Evolutionary conservation across 345 rosid species (phyloP), one percentile per base, ranked within the genome.

Genomic region (Salix dunnii): DNA sequence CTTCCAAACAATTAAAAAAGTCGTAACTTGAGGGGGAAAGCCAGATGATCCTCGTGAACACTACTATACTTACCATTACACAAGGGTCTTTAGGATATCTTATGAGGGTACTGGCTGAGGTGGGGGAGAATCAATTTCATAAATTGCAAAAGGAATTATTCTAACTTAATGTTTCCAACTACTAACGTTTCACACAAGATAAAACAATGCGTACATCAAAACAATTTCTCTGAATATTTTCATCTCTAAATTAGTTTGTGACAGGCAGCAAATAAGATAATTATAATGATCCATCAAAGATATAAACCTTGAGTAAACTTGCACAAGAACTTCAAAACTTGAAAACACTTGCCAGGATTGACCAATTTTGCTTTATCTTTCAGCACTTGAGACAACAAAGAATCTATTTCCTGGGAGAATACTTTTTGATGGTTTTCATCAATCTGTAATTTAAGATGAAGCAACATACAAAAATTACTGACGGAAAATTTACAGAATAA

Each of bases 391-490:
- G 90, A 86, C 71, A 95, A 78, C 78, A 92, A 85, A 55, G 90
- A 80, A 69, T 87, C 83, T 25, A 88, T 82, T 84, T 92, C 97
- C 40, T 77, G 61, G 67, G 89, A 95, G 78, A 91, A 84, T n/a
- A 77, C 82, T 65, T 89, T 92, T 28, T 89, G 70, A 42, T 84
- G 89, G 82, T 86, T 95, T 75, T 97, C 97, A 86, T 92, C 90
- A 72, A 91, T 84, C 97, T 95, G 91, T 72, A 72, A 48, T 74
- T 38, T 49, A 20, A 62, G 42, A 65, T 65, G 60, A 80, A n/a
- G 51, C 53, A 51, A 58, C 58, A 74, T 64, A 51, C 28, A 78
- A 42, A 82, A 51, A 51, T 48, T 23, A 36, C 64, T 43, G 63
- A 20, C 5, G 62, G 43, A 11, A 27, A 27, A 76, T 76, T 27